A percentile compares a stretch with the other conserved stretches of the same genome.
phyloP scores from a whole-genome alignment of 2,329 filamentous ascomycete species.

The Diaporthe sp. region DNA sequence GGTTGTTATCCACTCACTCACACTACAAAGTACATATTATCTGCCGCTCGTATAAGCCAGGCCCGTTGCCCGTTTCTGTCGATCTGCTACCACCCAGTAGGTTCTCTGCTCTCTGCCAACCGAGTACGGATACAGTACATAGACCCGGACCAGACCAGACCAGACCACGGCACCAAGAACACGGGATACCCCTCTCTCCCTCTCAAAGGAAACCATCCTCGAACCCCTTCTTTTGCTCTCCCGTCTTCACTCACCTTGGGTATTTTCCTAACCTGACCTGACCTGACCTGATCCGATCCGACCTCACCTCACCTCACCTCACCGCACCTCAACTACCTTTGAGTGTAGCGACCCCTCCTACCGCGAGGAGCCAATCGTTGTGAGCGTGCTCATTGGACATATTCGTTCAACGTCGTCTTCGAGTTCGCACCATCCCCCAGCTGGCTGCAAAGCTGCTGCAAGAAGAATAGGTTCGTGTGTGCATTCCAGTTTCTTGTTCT shows the following conservation, averaged over 20 bases:
- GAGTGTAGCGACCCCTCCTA: background rate
- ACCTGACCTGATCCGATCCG: background rate
- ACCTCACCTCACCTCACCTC: background rate
- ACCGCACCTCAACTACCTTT: too few species aligned
- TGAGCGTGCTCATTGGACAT: background rate
- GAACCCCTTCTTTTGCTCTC: background rate
- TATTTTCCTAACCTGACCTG: background rate
- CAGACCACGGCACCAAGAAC: slow-evolving; percentile 8
- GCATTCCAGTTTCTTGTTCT: background rate
- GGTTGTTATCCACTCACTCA: background rate
- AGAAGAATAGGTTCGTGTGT: slow-evolving; percentile 12
- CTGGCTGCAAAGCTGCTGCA: background rate
- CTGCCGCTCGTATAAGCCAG: slow-evolving; percentile 14
- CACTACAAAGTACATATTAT: background rate
- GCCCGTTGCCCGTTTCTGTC: slow-evolving; percentile 5
- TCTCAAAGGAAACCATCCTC: slow-evolving; percentile 1
- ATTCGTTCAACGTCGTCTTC: background rate
- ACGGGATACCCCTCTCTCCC: slow-evolving; percentile 20
- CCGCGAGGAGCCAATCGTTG: background rate
- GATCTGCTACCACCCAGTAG: slow-evolving; percentile 9
- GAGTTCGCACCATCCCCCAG: background rate
- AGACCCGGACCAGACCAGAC: slow-evolving; percentile 22
- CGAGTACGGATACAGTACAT: background rate
- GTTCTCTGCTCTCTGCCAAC: slow-evolving; percentile 16
- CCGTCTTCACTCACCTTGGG: slow-evolving; percentile 8